Percentiles rank a stretch among this genome's conserved stretches.
Conservation (phyloP, 2,329 filamentous ascomycete species). For the Aspergillus hiratsukae region DNA sequence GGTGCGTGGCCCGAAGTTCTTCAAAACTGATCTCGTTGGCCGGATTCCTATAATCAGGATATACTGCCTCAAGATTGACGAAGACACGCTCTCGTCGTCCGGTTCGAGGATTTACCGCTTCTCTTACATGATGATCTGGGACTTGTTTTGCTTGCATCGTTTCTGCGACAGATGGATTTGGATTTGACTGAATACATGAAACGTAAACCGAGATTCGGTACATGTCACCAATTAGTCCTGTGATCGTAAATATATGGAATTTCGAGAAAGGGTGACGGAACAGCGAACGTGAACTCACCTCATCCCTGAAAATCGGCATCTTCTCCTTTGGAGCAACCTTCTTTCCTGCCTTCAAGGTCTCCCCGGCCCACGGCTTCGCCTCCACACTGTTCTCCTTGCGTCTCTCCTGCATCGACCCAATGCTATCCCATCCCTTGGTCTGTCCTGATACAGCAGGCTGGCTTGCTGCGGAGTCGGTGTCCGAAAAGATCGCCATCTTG, state of each 20-base stretch:
- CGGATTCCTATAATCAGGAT: conserved; percentile 68
- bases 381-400: conserved; percentile 92
- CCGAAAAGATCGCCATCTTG: conserved; percentile 90
- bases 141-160: conserved; percentile 49
- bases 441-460: conserved; percentile 50
- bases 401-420: conserved; percentile 77
- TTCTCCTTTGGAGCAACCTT: conserved; percentile 73
- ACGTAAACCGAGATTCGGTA: conserved; percentile 35
- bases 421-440: conserved; percentile 82
- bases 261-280: conserved; percentile 31
- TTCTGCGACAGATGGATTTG: conserved; percentile 36
- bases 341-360: conserved; percentile 82
- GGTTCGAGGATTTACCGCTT: conserved; percentile 74
- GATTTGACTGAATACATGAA: conserved; percentile 51
- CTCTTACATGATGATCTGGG: conserved; percentile 71
- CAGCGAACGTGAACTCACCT: conserved; percentile 64
- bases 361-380: conserved; percentile 84
- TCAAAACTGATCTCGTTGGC: conserved; percentile 83
- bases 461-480: conserved; percentile 59
- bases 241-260: conserved; percentile 74
- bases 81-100: conserved; percentile 82
- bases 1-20: conserved; percentile 74
- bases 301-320: conserved; percentile 90
- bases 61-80: conserved; percentile 79
- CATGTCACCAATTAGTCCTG: conserved; percentile 83